Evolutionary conservation across 495 filamentous ascomycete genomes (phyloP).

Genomic region (Penicillium longicatenatum): DNA sequence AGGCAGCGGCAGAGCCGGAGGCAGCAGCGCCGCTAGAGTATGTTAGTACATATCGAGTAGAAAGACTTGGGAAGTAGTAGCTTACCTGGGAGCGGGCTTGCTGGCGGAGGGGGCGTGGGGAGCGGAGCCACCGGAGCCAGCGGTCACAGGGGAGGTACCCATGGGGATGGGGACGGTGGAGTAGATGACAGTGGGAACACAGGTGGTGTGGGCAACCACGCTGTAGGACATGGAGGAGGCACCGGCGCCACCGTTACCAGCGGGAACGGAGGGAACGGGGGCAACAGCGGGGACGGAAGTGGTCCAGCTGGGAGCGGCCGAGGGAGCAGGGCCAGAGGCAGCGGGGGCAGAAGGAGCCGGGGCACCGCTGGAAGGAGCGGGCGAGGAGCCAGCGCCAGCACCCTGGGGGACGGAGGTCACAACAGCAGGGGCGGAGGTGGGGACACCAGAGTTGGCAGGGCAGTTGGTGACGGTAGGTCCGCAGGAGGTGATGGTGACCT

Average conservation of each 20-base stretch:
- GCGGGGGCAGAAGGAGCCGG: constrained; percentile 16
- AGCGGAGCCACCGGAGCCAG: constrained; percentile 28
- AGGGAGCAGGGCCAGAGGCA: constrained; percentile 19
- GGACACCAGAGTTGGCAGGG: constrained; percentile 37
- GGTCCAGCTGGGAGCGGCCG: constrained; percentile 7
- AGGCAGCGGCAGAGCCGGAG: constrained; percentile 9
- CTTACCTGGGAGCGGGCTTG: constrained; percentile 16
- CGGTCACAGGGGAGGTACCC: constrained; percentile 22
- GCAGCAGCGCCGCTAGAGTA: constrained; percentile 8
- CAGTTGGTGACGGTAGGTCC: constrained; percentile 61
- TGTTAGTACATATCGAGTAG: constrained; percentile 1
- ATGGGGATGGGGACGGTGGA: constrained; percentile 29
- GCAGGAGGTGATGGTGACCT: constrained; percentile 62
- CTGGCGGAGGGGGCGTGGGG: constrained; percentile 23
- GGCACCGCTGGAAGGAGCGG: constrained; percentile 13
- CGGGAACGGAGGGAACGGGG: constrained; percentile 3
- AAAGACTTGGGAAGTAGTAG: constrained; percentile 2
- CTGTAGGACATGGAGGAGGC: background rate
- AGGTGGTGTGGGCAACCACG: constrained; percentile 44
- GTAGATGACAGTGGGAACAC: constrained; percentile 46
- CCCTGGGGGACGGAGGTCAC: constrained; percentile 24
- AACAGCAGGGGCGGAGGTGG: constrained; percentile 20
- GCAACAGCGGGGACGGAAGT: constrained; percentile 10
- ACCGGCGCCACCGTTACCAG: constrained; percentile 4
- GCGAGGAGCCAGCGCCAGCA: constrained; percentile 12